Evolutionary conservation across 352 stramenopile genomes (phyloP), one percentile per base, ranked within the genome.

Genomic region (Phytophthora citrophthora): DNA sequence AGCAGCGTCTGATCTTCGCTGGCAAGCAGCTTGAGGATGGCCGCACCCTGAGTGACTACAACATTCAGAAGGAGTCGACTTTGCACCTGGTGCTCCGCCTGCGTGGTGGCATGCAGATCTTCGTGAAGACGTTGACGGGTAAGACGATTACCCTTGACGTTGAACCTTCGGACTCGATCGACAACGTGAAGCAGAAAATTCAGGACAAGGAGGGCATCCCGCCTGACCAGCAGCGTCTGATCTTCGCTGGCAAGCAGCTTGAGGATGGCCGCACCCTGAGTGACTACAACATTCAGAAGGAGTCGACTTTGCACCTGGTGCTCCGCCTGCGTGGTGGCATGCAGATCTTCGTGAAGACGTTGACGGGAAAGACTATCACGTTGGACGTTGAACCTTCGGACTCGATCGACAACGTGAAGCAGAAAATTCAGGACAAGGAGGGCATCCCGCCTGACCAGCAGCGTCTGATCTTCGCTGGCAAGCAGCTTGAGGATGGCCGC

Each of bases 161-260:
- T 43, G 59, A 67, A 27, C 50, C 59, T 9, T 68, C 60, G 26
- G 59, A 68, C 43, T 68, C 59, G 34, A 68, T 68, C 34, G 51
- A 67, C 59, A 67, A 67, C 50, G 54, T 64, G 15, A 64, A 63
- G 61, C 44, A 57, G 7, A 68, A 64, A 29, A 63, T 61, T 50
- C 46, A 63, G 26, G 53, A 71, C 63, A 70, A 70, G 60, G 54
- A 98, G 70, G 94, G 93, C 49, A 98, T 98, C 41, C 96, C 94
- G 26, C 79, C 91, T 36, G 95, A 98, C 67, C 93, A 98, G 79
- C 95, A 99, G 76, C 83, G 95, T 39, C 81, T 98, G 50, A 99
- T 98, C 68, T 98, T 98, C 72, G 94, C 88, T 24, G 96, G 95
- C 51, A 97, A 98, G 79, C 96, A 99, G 84, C 76, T 99, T 9